phyloP scores from a whole-genome alignment of 257 asterid genomes.

The Lycium ferocissimum region DNA sequence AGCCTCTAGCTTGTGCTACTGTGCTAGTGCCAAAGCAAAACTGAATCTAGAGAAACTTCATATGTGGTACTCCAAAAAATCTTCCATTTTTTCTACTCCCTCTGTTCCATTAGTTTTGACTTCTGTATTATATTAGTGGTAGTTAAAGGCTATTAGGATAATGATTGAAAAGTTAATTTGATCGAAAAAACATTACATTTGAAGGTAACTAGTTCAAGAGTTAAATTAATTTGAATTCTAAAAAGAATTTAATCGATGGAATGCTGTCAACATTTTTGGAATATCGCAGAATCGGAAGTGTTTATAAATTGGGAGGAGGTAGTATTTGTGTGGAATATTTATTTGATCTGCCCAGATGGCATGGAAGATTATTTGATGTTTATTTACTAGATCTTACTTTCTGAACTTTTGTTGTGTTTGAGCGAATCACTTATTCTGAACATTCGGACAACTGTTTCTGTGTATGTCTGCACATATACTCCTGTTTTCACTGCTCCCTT shows the following conservation, averaged over 20 bases:
- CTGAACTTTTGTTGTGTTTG: neutral
- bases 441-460: neutral
- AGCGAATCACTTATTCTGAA: neutral
- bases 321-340: neutral
- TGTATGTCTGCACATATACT: neutral
- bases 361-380: neutral
- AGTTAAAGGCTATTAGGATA: neutral
- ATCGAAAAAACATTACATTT: neutral
- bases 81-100: neutral
- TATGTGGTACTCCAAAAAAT: neutral
- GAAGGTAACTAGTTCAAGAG: neutral
- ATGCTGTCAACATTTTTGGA: conserved; percentile 16
- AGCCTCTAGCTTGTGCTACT: neutral
- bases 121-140: neutral
- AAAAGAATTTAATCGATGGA: neutral
- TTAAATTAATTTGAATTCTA: conserved; percentile 4
- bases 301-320: conserved; percentile 1
- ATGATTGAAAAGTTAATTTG: conserved; percentile 1
- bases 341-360: neutral
- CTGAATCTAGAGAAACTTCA: neutral
- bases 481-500: conserved; percentile 13
- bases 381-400: conserved; percentile 22
- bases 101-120: conserved; percentile 6
- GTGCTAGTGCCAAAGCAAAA: conserved; percentile 24
- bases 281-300: conserved; percentile 8